Conservation (phyloP, 192 early-diverging fungal genomes). For the Thoreauomyces humboldtii region DNA sequence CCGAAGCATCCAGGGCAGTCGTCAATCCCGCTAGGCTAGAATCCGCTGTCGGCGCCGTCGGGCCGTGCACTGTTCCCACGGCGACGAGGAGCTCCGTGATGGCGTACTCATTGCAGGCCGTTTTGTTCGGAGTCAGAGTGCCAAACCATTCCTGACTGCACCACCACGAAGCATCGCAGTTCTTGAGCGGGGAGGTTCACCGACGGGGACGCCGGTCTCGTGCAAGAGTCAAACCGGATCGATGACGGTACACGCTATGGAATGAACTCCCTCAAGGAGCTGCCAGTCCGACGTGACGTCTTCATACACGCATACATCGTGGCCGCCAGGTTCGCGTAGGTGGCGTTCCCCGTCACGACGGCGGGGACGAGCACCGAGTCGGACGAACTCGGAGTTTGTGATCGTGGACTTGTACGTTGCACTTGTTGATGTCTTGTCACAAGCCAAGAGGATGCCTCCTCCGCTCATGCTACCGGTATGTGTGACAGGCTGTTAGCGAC, state of each 20-base stretch:
- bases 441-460: conserved; percentile 46
- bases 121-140: not conserved
- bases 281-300: conserved; percentile 9
- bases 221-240: not conserved
- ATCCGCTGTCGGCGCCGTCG: conserved; percentile 13
- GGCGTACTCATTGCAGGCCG: conserved; percentile 10
- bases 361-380: conserved; percentile 35
- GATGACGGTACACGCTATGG: conserved; percentile 4
- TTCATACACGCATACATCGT: conserved; percentile 39
- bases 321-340: conserved; percentile 28
- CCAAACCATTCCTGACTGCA: conserved; percentile 24
- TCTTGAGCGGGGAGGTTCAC: conserved; percentile 10
- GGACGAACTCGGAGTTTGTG: conserved; percentile 38
- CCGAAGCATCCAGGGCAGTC: no score
- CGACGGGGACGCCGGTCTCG: conserved; percentile 16
- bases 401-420: conserved; percentile 49
- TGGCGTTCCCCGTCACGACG: conserved; percentile 21
- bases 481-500: no score
- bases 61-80: conserved; percentile 20
- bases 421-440: conserved; percentile 28
- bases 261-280: conserved; percentile 26
- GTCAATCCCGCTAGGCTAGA: no score
- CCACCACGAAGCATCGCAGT: conserved; percentile 29
- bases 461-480: no score
- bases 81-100: conserved; percentile 24